Evolutionary conservation across 306 rosid genomes (phyloP), one percentile per base, ranked within the genome.

Genomic region (Trifolium repens): DNA sequence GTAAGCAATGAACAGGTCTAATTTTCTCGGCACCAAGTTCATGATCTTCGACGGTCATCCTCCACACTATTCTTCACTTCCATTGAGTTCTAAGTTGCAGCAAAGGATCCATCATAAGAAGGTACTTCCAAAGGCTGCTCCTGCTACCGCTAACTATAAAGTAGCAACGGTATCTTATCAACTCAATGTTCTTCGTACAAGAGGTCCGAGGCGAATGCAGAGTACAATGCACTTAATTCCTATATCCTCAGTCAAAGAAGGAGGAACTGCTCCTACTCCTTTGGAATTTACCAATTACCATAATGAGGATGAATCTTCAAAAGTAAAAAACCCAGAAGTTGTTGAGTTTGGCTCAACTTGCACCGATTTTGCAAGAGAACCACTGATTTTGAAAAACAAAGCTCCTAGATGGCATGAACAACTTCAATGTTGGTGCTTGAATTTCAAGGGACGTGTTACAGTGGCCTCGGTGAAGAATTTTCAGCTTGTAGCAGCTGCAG

Each of bases 381-480:
- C 96, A 7, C 77, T 91, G 75, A 59, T 94, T 74, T 78, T 94
- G 91, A 91, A 82, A 85, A 94, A 90, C 39, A 91, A 90, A 80
- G 84, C 93, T 69, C 97, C 98, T 61, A 89, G 98, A 78, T 94
- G 97, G 98, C 98, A 91, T 17, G 97, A 91, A 75, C 98, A 91
- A 71, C 88, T 91, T 22, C 97, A 91, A 35, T 94, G 98, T 77
- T 94, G 99, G 99, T 94, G 99, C 82, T 82, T 94, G 66, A 94
- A 94, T 82, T 94, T 94, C 85, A 94, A 87, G 78, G 99, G 99
- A 71, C 86, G 99, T 0, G 99, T 94, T 43, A 92, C 97, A 0
- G 97, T 94, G 55, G 97, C 99, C 11, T 94, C 97, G 0, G 99
- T 94, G 73, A 92, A 94, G 91, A 94, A 94, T 73, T 94, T 94